phyloP scores from a whole-genome alignment of 2,329 filamentous ascomycete genomes.

The Arthrobotrys iridis region DNA sequence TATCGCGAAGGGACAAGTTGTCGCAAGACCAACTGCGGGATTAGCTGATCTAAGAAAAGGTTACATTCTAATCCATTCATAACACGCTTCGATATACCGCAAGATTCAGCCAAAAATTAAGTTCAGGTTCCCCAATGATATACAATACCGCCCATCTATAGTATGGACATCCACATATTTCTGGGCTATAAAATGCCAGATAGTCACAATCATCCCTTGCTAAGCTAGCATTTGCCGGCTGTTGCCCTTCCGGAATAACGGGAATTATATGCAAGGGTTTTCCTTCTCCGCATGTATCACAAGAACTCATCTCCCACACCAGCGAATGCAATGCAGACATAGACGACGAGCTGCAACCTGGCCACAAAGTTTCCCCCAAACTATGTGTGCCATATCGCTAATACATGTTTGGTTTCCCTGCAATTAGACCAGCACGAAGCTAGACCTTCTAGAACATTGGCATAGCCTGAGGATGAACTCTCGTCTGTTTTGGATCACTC shows the following conservation, averaged over 20 bases:
- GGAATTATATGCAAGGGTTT: slow-evolving; percentile 50
- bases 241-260: slow-evolving; percentile 33
- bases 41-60: neutral
- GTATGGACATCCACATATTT: neutral
- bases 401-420: neutral
- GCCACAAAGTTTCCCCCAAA: slow-evolving; percentile 22
- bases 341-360: slow-evolving; percentile 7
- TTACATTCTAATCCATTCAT: neutral
- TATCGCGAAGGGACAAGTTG: neutral
- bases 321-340: neutral
- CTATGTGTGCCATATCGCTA: neutral
- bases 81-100: slow-evolving; percentile 8
- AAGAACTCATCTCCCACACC: slow-evolving; percentile 10
- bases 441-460: slow-evolving; percentile 28
- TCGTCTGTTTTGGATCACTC: slow-evolving; percentile 13
- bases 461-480: neutral
- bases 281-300: slow-evolving; percentile 11
- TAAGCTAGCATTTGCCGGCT: slow-evolving; percentile 19
- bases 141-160: slow-evolving; percentile 30
- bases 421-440: slow-evolving; percentile 11
- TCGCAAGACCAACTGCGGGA: slow-evolving; percentile 31
- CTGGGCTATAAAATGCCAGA: slow-evolving; percentile 21
- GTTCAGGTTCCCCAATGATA: neutral
- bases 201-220: slow-evolving; percentile 3
- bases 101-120: slow-evolving; percentile 47